Percentiles rank a stretch among this genome's conserved stretches.
Conservation (phyloP, 352 stramenopile species). For the Pythium brachiatum region DNA sequence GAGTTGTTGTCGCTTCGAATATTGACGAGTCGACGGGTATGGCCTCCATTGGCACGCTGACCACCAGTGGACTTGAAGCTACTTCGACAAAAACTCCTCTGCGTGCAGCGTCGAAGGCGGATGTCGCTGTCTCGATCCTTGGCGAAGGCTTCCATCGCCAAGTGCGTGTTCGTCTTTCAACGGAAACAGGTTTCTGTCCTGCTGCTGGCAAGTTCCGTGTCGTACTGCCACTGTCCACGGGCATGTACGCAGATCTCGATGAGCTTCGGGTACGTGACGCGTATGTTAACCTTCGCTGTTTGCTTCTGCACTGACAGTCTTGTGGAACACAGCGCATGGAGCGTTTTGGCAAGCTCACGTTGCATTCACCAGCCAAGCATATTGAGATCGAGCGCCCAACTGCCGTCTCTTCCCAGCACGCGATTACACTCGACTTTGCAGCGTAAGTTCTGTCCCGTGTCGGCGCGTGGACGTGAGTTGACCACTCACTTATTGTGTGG, state of each 20-base stretch:
- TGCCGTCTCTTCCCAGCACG: conserved; percentile 27
- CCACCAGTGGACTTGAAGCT: not conserved
- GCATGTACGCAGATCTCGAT: conserved; percentile 37
- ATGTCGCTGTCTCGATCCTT: conserved; percentile 6
- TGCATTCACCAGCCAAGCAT: conserved; percentile 27
- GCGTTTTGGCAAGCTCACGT: conserved; percentile 28
- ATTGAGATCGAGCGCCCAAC: conserved; percentile 33
- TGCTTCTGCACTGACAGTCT: not conserved
- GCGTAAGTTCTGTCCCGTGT: conserved; percentile 14
- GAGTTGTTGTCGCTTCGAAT: not conserved
- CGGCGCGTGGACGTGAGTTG: not conserved
- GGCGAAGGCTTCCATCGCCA: conserved; percentile 27
- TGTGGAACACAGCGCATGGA: conserved; percentile 25
- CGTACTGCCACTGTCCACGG: conserved; percentile 25
- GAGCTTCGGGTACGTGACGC: conserved; percentile 29
- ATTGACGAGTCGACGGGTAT: not conserved
- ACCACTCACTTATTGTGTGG: not conserved
- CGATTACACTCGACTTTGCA: conserved; percentile 24
- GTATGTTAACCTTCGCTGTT: not conserved
- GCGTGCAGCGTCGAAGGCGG: not conserved
- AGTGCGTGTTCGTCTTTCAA: conserved; percentile 3
- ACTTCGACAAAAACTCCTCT: not conserved
- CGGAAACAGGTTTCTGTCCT: not conserved
- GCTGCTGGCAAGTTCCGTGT: conserved; percentile 5
- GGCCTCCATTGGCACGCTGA: not conserved